A percentile compares a stretch with the other conserved stretches of the same genome.
These are phyloP conservation scores for Calcarisporium arbuscula DNA, from an alignment of 2,329 filamentous ascomycete species.

Conservation along the genomic window DNA sequence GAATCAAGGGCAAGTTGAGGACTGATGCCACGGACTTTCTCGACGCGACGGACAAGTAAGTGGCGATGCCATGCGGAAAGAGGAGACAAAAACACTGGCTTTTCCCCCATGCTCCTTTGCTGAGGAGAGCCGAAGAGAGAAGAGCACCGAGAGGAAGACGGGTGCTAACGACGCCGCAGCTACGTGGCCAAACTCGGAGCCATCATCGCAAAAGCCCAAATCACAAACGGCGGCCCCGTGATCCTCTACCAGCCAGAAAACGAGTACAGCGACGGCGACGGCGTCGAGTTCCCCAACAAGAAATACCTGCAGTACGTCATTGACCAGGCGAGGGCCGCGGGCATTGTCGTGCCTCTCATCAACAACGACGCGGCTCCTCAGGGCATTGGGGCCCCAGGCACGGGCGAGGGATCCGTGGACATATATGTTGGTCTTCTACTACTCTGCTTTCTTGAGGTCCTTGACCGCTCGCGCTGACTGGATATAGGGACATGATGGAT, in stretches of 20 bases:
- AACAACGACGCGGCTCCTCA: constrained; percentile 62
- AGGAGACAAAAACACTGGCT: too few relatives aligned
- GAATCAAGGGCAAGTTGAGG: constrained; percentile 57
- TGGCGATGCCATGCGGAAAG: too few relatives aligned
- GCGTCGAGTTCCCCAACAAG: constrained; percentile 54
- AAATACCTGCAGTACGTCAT: constrained; percentile 66
- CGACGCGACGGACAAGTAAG: constrained; percentile 58
- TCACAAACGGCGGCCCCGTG: constrained; percentile 75
- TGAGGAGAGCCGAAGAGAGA: background rate
- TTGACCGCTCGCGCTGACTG: constrained; percentile 5
- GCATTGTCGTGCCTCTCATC: constrained; percentile 68
- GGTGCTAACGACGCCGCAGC: constrained; percentile 22
- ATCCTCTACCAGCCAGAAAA: constrained; percentile 79
- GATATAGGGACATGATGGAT: constrained; percentile 26
- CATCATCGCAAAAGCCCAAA: constrained; percentile 68
- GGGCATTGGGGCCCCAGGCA: constrained; percentile 59
- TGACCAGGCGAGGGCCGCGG: constrained; percentile 59
- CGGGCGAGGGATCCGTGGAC: constrained; percentile 45
- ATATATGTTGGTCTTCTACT: constrained; percentile 41
- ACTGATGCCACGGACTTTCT: constrained; percentile 58
- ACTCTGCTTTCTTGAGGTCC: background rate
- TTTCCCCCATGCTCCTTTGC: background rate
- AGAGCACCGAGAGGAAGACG: background rate
- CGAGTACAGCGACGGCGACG: constrained; percentile 56
- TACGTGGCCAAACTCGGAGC: constrained; percentile 57